Percentiles rank a stretch among this genome's conserved stretches.
phyloP scores from a whole-genome alignment of 352 stramenopile genomes.

The Pythium insidiosum region DNA sequence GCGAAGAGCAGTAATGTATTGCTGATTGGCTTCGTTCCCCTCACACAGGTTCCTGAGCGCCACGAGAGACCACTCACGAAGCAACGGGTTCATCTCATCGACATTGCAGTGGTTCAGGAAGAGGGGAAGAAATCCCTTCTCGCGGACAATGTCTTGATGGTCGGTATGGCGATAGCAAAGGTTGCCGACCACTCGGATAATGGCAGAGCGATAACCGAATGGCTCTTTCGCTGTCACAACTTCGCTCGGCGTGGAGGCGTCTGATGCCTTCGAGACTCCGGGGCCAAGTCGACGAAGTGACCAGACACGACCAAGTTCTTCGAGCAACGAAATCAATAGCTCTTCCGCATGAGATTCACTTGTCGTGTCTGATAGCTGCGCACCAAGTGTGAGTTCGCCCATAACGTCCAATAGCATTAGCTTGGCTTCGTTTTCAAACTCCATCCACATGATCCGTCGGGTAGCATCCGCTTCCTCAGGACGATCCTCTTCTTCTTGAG shows the following conservation, averaged over 20 bases:
- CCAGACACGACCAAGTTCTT: slow-evolving; percentile 60
- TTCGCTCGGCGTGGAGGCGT: neutral
- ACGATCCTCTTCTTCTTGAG: slow-evolving; percentile 34
- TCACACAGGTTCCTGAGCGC: slow-evolving; percentile 86
- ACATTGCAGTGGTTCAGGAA: slow-evolving; percentile 89
- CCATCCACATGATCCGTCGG: slow-evolving; percentile 63
- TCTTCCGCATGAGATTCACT: slow-evolving; percentile 1
- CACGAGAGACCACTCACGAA: slow-evolving; percentile 87
- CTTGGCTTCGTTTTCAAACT: slow-evolving; percentile 72
- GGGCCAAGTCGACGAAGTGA: slow-evolving; percentile 25
- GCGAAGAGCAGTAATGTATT: slow-evolving; percentile 51
- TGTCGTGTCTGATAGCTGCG: neutral
- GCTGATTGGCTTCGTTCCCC: slow-evolving; percentile 67
- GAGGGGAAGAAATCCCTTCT: slow-evolving; percentile 59
- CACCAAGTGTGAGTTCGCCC: slow-evolving; percentile 39
- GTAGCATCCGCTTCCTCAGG: slow-evolving; percentile 46
- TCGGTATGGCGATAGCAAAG: slow-evolving; percentile 55
- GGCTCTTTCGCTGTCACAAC: slow-evolving; percentile 23
- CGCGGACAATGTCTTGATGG: slow-evolving; percentile 75
- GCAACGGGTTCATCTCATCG: slow-evolving; percentile 78
- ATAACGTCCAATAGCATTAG: slow-evolving; percentile 64
- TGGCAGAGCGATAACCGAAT: slow-evolving; percentile 59
- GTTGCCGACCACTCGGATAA: slow-evolving; percentile 82
- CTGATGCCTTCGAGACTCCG: neutral
- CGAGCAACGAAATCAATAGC: slow-evolving; percentile 23